Evolutionary conservation across 1,284 basidiomycete genomes (phyloP).

Genomic region (Anthracocystis panici-leucophaei): DNA sequence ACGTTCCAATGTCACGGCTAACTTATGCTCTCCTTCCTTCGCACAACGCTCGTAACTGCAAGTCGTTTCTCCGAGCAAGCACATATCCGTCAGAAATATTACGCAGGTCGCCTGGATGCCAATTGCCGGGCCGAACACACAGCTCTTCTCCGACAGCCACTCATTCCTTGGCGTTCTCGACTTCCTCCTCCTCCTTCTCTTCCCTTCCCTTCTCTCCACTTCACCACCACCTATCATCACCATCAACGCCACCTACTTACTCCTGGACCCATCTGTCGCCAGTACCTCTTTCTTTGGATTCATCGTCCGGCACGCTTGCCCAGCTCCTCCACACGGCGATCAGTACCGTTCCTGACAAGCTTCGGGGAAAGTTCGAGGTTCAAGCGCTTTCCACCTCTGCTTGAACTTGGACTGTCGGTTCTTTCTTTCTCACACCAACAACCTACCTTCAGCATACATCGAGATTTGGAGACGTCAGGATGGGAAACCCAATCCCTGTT

Average conservation of each 20-base stretch:
- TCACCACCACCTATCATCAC: conserved; percentile 1
- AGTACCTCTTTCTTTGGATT: background rate
- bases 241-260: background rate
- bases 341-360: background rate
- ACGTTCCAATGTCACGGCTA: too few species aligned
- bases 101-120: conserved; percentile 2
- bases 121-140: background rate
- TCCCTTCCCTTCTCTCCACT: background rate
- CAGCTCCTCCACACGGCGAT: background rate
- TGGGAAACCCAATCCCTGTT: conserved; percentile 70
- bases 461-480: conserved; percentile 12
- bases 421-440: background rate
- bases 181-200: background rate
- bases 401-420: background rate
- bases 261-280: background rate
- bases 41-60: too few species aligned
- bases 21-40: too few species aligned
- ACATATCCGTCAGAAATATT: background rate
- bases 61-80: conserved; percentile 1
- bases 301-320: background rate
- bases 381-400: background rate
- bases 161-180: conserved; percentile 3
- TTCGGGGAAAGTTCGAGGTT: background rate
- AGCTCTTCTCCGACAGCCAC: background rate
- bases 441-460: background rate